These are phyloP conservation scores for Umbelopsis ramanniana DNA, from an alignment of 192 early-diverging fungal species.

Conservation along the genomic window DNA sequence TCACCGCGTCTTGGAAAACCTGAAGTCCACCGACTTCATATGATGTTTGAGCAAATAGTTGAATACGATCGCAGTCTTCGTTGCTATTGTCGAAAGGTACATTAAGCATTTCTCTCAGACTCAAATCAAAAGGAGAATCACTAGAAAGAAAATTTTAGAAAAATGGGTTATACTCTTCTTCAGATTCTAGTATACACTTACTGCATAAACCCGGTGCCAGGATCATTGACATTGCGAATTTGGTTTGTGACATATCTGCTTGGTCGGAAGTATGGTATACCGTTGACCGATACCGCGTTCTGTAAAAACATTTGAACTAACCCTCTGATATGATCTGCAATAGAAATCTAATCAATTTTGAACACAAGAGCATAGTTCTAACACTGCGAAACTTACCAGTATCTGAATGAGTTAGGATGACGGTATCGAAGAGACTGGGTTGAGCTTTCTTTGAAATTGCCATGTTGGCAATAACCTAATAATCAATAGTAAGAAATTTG, in stretches of 20 bases:
- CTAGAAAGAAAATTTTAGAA: neutral
- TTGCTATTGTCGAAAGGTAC: neutral
- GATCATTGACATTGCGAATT: no score
- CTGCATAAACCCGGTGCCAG: conserved; percentile 1
- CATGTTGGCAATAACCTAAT: neutral
- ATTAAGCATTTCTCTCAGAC: neutral
- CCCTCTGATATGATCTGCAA: neutral
- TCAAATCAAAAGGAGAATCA: neutral
- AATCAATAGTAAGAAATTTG: neutral
- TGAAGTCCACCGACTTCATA: neutral
- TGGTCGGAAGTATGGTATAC: neutral
- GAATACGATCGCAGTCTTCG: neutral
- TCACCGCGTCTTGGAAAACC: neutral
- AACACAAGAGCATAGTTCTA: neutral
- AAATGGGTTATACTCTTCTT: neutral
- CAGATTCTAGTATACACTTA: neutral
- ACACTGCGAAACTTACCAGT: neutral
- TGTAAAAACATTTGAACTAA: neutral
- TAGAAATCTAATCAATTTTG: neutral
- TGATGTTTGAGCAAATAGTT: neutral
- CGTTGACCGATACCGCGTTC: neutral
- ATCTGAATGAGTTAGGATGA: neutral
- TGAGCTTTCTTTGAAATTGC: neutral
- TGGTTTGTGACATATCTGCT: no score
- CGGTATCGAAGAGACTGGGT: neutral